Conservation (phyloP, 108 stramenopile genomes). For the Stephanodiscus minutulus region DNA sequence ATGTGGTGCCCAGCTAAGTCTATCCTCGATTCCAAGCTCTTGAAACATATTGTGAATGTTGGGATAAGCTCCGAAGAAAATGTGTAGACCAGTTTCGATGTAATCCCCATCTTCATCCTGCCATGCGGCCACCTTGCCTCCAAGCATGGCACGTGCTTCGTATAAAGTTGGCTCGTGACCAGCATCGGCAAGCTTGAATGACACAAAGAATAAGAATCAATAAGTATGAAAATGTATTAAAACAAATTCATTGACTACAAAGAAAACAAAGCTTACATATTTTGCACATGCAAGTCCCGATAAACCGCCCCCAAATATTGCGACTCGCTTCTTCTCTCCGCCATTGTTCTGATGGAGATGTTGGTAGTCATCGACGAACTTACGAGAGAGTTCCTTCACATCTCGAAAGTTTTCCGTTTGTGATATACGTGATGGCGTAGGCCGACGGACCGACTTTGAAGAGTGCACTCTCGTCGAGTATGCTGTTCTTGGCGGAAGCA, state of each 20-base stretch:
- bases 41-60: conserved; percentile 95
- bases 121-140: conserved; percentile 95
- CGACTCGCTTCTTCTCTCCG: conserved; percentile 70
- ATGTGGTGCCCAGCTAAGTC: conserved; percentile 79
- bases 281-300: conserved; percentile 93
- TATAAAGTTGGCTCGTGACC: conserved; percentile 88
- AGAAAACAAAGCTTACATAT: too few relatives aligned
- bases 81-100: conserved; percentile 95
- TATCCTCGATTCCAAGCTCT: conserved; percentile 74
- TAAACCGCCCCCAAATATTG: conserved; percentile 92
- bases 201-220: too few relatives aligned
- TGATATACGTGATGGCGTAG: conserved; percentile 49
- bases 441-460: conserved; percentile 24
- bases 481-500: not conserved
- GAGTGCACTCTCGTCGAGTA: not conserved
- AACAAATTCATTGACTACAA: too few relatives aligned
- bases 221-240: too few relatives aligned
- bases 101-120: conserved; percentile 92
- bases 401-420: conserved; percentile 48
- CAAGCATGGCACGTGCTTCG: conserved; percentile 85
- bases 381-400: conserved; percentile 40
- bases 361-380: conserved; percentile 27
- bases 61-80: conserved; percentile 98
- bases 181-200: conserved; percentile 88
- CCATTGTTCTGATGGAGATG: conserved; percentile 5